phyloP scores from a whole-genome alignment of 345 rosid genomes.

The Mercurialis annua region DNA sequence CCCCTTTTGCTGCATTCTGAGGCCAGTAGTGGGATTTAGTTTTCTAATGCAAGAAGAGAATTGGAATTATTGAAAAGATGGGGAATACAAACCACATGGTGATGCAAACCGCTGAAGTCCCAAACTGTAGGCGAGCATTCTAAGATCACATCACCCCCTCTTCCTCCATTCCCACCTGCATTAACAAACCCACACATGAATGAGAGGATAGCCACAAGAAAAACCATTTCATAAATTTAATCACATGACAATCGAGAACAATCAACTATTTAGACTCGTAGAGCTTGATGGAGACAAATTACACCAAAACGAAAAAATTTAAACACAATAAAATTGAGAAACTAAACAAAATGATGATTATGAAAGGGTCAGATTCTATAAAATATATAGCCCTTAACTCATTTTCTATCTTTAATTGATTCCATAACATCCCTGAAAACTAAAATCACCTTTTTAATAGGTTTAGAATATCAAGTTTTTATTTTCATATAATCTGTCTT shows the following conservation, averaged over 20 bases:
- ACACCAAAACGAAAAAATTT: background rate
- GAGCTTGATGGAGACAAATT: background rate
- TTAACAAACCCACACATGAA: constrained; percentile 18
- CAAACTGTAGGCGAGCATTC: constrained; percentile 79
- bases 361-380: too few relatives aligned
- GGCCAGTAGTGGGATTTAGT: background rate
- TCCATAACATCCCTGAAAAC: too few relatives aligned
- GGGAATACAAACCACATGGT: constrained; percentile 63
- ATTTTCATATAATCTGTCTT: too few relatives aligned
- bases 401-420: too few relatives aligned
- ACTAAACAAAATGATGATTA: background rate
- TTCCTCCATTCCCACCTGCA: constrained; percentile 94
- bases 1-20: constrained; percentile 77
- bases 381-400: too few relatives aligned
- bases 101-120: constrained; percentile 87
- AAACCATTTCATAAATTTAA: background rate
- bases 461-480: too few relatives aligned
- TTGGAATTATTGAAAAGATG: background rate
- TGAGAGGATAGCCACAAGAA: background rate
- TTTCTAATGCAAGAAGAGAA: background rate
- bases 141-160: constrained; percentile 90
- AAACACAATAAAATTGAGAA: background rate
- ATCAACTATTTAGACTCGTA: background rate
- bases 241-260: background rate
- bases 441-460: too few relatives aligned